Evolutionary conservation across 495 filamentous ascomycete genomes (phyloP).

Genomic region (Aspergillus leporis): DNA sequence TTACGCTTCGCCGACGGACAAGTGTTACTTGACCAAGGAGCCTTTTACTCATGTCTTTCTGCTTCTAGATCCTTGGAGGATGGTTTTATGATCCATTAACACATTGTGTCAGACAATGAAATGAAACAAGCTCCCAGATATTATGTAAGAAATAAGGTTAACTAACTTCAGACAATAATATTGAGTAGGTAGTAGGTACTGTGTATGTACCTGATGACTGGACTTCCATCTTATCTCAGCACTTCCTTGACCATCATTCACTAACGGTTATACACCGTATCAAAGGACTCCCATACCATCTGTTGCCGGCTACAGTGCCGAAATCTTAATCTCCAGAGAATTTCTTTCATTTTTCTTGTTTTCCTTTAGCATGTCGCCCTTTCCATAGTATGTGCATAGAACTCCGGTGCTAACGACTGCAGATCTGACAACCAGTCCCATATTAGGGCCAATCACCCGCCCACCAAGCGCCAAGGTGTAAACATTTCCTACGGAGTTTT

Average conservation of each 20-base stretch:
- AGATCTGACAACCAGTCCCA: slow-evolving; percentile 12
- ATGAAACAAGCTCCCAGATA: background rate
- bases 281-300: background rate
- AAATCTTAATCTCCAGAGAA: background rate
- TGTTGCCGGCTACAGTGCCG: background rate
- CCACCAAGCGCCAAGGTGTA: background rate
- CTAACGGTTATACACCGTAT: background rate
- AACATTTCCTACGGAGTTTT: background rate
- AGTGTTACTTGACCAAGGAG: background rate
- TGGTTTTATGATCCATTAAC: background rate
- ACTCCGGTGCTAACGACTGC: slow-evolving; percentile 3
- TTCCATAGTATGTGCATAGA: background rate
- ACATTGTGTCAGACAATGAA: background rate
- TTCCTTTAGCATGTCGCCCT: background rate
- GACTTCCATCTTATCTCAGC: too few species aligned
- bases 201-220: slow-evolving; percentile 2
- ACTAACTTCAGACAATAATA: too few species aligned
- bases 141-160: background rate
- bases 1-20: background rate
- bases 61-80: background rate
- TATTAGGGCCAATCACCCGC: slow-evolving; percentile 3
- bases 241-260: background rate
- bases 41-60: background rate
- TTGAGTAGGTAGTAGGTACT: too few species aligned
- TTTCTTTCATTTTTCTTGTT: background rate